phyloP scores from a whole-genome alignment of 2,329 filamentous ascomycete genomes.

The Conoideocrella luteorostrata region DNA sequence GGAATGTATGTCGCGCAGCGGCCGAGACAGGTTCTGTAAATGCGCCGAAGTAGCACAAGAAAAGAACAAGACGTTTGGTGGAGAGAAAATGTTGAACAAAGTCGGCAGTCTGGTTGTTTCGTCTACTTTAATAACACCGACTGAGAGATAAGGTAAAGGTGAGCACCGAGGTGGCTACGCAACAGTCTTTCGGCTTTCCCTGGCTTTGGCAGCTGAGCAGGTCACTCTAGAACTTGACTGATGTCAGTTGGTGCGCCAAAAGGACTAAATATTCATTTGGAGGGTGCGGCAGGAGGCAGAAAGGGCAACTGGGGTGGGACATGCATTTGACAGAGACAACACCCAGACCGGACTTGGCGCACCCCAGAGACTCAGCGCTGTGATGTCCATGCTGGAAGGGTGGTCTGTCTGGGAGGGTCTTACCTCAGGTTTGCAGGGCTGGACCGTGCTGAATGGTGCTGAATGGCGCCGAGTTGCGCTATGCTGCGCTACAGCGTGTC shows the following conservation, averaged over 20 bases:
- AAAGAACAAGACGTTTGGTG: background rate
- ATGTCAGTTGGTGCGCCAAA: background rate
- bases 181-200: no score
- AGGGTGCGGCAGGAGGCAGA: background rate
- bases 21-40: background rate
- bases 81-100: background rate
- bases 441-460: no score
- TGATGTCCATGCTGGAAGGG: no score
- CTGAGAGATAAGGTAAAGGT: background rate
- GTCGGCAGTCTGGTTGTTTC: background rate
- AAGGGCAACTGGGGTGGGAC: no score
- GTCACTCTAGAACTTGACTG: background rate
- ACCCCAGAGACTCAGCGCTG: no score
- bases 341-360: no score
- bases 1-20: background rate
- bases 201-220: slow-evolving; percentile 3
- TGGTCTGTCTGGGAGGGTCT: background rate
- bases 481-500: background rate
- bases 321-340: no score
- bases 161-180: no score
- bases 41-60: slow-evolving; percentile 1
- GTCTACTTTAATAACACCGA: background rate
- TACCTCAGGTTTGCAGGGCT: background rate
- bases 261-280: no score
- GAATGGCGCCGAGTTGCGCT: no score